phyloP scores from a whole-genome alignment of 2,329 filamentous ascomycete genomes.

The Orbilia blumenaviensis region DNA sequence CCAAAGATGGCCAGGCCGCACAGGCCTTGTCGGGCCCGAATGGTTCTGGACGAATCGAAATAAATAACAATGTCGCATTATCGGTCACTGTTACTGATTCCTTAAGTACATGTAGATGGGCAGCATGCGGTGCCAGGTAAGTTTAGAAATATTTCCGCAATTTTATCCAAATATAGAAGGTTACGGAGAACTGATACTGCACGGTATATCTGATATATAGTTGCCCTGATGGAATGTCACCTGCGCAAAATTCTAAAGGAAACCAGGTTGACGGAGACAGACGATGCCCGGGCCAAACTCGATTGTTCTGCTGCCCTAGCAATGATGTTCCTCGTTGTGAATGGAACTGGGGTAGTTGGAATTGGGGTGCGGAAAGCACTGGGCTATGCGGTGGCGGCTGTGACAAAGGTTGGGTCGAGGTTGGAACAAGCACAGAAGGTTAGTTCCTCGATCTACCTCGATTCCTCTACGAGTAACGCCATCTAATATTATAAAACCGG shows the following conservation, averaged over 20 bases:
- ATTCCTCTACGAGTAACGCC: no score
- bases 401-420: slow-evolving; percentile 6
- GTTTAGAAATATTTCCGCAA: neutral
- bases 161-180: neutral
- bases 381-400: slow-evolving; percentile 4
- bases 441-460: neutral
- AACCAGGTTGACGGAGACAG: slow-evolving; percentile 7
- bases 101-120: slow-evolving; percentile 8
- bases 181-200: neutral
- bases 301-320: slow-evolving; percentile 11
- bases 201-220: neutral
- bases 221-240: slow-evolving; percentile 15
- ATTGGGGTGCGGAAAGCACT: slow-evolving; percentile 1
- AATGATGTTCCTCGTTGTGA: slow-evolving; percentile 12
- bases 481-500: neutral
- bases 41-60: slow-evolving; percentile 5
- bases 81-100: slow-evolving; percentile 12
- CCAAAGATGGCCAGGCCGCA: neutral
- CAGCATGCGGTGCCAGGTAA: slow-evolving; percentile 4
- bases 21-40: slow-evolving; percentile 3
- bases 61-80: slow-evolving; percentile 8
- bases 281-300: neutral
- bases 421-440: slow-evolving; percentile 16
- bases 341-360: slow-evolving; percentile 19
- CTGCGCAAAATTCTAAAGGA: neutral